These are phyloP conservation scores for Prosopis cineraria DNA, from an alignment of 306 rosid species.

Conservation along the genomic window DNA sequence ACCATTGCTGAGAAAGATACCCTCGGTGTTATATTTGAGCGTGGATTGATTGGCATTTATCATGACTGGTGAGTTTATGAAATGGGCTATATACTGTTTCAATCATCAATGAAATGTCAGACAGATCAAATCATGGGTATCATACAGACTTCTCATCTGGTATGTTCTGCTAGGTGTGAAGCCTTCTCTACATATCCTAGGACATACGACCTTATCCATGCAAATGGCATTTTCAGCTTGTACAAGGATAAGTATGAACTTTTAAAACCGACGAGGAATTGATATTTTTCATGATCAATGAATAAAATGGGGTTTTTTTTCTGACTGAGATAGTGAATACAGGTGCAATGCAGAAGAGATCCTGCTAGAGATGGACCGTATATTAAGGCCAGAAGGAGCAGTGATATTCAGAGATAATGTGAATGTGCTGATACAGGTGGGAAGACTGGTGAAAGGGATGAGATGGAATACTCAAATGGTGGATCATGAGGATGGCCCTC, in stretches of 20 bases:
- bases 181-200: conserved; percentile 24
- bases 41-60: conserved; percentile 60
- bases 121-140: background rate
- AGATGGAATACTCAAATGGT: conserved; percentile 1
- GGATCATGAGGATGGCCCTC: conserved; percentile 16
- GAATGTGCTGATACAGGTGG: background rate
- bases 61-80: conserved; percentile 52
- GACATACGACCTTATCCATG: conserved; percentile 18
- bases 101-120: background rate
- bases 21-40: conserved; percentile 52
- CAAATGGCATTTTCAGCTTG: conserved; percentile 21
- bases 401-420: conserved; percentile 3
- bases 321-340: background rate
- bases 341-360: conserved; percentile 15
- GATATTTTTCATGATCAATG: background rate
- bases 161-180: conserved; percentile 5
- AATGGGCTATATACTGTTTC: background rate
- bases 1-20: conserved; percentile 57
- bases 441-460: conserved; percentile 1
- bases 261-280: background rate
- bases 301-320: background rate
- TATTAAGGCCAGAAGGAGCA: conserved; percentile 21
- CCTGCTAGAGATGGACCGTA: conserved; percentile 19
- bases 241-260: background rate
- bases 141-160: background rate